Conservation (phyloP, 2,329 filamentous ascomycete genomes). For the Ophiostoma ulmi region DNA sequence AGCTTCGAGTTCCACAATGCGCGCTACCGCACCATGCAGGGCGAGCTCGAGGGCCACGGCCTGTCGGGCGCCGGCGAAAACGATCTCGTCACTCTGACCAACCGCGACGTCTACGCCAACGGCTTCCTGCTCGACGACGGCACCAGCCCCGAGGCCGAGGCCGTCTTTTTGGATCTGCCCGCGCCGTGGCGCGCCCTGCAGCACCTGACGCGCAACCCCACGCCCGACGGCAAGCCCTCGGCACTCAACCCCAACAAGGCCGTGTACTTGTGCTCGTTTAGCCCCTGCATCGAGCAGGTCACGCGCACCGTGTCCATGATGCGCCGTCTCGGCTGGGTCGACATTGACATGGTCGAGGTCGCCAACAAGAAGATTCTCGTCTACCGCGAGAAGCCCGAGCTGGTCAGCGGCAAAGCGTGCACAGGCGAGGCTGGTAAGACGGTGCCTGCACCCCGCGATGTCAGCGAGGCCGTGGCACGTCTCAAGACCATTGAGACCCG, state of each 20-base stretch:
- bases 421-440: conserved; percentile 44
- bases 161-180: conserved; percentile 74
- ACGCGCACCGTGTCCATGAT: conserved; percentile 77
- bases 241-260: conserved; percentile 66
- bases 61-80: conserved; percentile 42
- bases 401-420: conserved; percentile 60
- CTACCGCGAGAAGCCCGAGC: conserved; percentile 71
- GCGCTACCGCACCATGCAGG: conserved; percentile 61
- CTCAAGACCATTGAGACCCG: conserved; percentile 68
- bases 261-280: conserved; percentile 86
- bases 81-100: conserved; percentile 62
- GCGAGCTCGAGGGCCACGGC: conserved; percentile 65
- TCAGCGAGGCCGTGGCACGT: conserved; percentile 71
- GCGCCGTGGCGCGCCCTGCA: conserved; percentile 75
- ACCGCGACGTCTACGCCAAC: conserved; percentile 72
- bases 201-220: conserved; percentile 57
- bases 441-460: conserved; percentile 58
- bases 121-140: conserved; percentile 62
- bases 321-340: conserved; percentile 77
- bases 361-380: conserved; percentile 74
- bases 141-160: conserved; percentile 58
- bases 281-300: conserved; percentile 94
- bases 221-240: conserved; percentile 35
- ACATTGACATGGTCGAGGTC: conserved; percentile 91
- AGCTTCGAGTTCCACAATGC: conserved; percentile 78